Base-by-base conservation (phyloP, 352 stramenopile species). In the Thraustotheca clavata region DNA sequence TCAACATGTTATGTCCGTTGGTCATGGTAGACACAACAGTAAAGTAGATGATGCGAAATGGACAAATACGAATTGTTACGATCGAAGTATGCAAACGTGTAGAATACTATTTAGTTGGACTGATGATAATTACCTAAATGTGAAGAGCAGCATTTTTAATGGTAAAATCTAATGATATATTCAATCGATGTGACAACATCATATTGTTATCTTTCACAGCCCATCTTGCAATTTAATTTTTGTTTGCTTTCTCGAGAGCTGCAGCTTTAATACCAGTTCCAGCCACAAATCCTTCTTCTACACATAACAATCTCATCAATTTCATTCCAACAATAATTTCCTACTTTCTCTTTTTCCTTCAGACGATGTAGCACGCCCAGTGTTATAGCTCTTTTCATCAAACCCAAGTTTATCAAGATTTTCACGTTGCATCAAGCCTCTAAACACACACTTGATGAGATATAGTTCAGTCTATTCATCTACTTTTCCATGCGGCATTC, bases 401-500 rank as follows among this genome's bases (percentile, higher is more conserved):
- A 96, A 95, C 0, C 88, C 88, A 27, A 96, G 62, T 14, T 76
- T 74, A 22, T 95, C 75, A 8, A 96, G 73, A 52, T 93, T 80
- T 61, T 96, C 88, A 11, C 76, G 67, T 68, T 92, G 68, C 86
- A 94, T 95, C 22, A 95, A 71, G 7, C 79, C 79, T 62, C 83
- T 95, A 50, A 7, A 35, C 32, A 16, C 20, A n/a, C 16, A 55
- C 36, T 26, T 18, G 12, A 66, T 32, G 67, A 36, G 2, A 50
- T 12, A 27, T 55, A 11, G 29, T 7, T 39, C 12, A 62, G n/a
- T 14, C 9, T 18, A 27, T 29, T 33, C 27, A 72, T 27, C 39
- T 47, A 95, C 85, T 88, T 92, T 34, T 96, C 79, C 80, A 96
- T 96, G 57, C 88, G 84, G 73, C 88, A 96, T 66, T 91, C 69